phyloP scores from a whole-genome alignment of 371 early-diverging fungal species.

The Chytridium lagenaria region DNA sequence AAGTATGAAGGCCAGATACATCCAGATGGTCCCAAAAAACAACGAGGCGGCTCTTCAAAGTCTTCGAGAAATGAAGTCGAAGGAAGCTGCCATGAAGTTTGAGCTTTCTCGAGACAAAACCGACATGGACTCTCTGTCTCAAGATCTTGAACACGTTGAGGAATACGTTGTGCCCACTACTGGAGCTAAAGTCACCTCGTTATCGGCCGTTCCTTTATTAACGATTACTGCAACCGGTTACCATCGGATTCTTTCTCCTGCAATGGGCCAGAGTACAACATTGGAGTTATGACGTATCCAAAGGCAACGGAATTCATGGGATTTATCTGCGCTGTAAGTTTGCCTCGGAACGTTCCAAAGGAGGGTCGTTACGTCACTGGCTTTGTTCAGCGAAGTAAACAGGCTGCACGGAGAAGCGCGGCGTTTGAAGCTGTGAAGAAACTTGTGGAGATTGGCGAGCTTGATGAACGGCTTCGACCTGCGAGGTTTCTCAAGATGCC shows the following conservation, averaged over 20 bases:
- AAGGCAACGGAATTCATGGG: slow-evolving; percentile 6
- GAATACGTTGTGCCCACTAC: slow-evolving; percentile 62
- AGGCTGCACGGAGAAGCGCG: slow-evolving; percentile 72
- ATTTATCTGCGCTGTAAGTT: slow-evolving; percentile 16
- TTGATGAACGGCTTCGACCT: slow-evolving; percentile 75
- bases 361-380: slow-evolving; percentile 27
- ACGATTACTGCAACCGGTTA: slow-evolving; percentile 68
- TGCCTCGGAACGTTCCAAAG: slow-evolving; percentile 34
- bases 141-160: slow-evolving; percentile 7
- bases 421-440: slow-evolving; percentile 73
- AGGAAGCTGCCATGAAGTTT: slow-evolving; percentile 61
- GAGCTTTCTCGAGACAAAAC: slow-evolving; percentile 15
- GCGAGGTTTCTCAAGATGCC: slow-evolving; percentile 34
- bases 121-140: slow-evolving; percentile 20
- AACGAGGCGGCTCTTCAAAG: slow-evolving; percentile 51
- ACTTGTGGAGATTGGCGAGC: slow-evolving; percentile 67
- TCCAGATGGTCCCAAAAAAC: slow-evolving; percentile 69
- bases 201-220: slow-evolving; percentile 67
- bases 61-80: slow-evolving; percentile 50
- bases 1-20: slow-evolving; percentile 70
- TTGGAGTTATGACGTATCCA: slow-evolving; percentile 9
- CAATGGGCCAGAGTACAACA: slow-evolving; percentile 29
- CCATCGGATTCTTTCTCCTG: slow-evolving; percentile 65
- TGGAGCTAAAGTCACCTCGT: slow-evolving; percentile 68
- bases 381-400: slow-evolving; percentile 51